A percentile compares a stretch with the other conserved stretches of the same genome.
Evolutionary conservation across 1,139 yeast genomes (phyloP).

Genomic region (Nakaseomyces nivariensis): DNA sequence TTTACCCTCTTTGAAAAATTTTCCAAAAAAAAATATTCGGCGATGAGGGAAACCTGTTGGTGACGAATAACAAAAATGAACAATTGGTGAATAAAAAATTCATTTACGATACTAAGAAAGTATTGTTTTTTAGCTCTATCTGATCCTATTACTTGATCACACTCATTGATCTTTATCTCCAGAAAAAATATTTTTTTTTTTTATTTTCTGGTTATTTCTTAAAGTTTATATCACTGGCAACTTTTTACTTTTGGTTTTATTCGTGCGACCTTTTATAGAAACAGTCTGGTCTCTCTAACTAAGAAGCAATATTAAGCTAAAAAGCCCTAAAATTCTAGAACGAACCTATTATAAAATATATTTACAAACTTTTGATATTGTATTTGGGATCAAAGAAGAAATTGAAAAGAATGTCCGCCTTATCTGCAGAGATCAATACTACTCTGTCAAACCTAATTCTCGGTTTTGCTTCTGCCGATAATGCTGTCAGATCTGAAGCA

Average conservation of each 20-base stretch:
- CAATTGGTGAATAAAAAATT: no score
- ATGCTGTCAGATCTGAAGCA: slow-evolving; percentile 62
- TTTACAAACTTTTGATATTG: no score
- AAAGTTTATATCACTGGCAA: no score
- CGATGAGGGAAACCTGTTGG: neutral
- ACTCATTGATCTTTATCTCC: no score
- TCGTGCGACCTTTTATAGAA: neutral
- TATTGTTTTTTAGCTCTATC: no score
- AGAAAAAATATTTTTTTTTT: neutral
- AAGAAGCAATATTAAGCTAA: no score
- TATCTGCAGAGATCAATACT: slow-evolving; percentile 53
- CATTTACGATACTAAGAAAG: no score
- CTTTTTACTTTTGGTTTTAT: neutral
- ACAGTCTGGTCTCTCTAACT: neutral
- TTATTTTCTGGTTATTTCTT: neutral
- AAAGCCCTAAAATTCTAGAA: no score
- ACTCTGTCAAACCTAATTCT: slow-evolving; percentile 50
- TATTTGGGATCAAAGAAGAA: no score
- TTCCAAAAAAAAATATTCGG: neutral
- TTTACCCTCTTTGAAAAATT: neutral
- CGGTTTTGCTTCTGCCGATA: slow-evolving; percentile 72
- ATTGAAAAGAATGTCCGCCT: slow-evolving; percentile 37
- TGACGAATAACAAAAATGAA: no score
- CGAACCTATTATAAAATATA: no score
- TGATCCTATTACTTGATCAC: no score